A percentile compares a stretch with the other conserved stretches of the same genome.
phyloP scores from a whole-genome alignment of 2,329 filamentous ascomycete species.

The Pseudogymnoascus sp. region DNA sequence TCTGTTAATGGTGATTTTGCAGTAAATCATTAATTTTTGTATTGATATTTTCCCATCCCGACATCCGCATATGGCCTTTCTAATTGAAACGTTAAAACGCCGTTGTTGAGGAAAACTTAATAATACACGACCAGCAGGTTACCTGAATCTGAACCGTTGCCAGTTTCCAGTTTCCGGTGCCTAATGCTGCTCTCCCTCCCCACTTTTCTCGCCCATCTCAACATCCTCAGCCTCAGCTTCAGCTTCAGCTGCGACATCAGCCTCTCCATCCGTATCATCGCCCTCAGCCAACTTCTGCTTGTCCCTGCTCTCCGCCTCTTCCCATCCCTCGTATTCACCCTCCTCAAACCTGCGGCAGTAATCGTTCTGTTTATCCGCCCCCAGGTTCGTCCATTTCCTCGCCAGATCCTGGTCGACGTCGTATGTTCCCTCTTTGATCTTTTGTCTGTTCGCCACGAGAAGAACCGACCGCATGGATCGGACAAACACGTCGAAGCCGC shows the following conservation, averaged over 20 bases:
- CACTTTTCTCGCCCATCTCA: neutral
- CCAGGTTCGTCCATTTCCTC: constrained; percentile 23
- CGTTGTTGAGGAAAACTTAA: neutral
- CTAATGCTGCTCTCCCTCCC: neutral
- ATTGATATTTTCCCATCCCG: neutral
- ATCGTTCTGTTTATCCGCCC: constrained; percentile 18
- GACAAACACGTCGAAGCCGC: constrained; percentile 26
- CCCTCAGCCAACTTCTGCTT: neutral
- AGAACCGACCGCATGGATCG: constrained; percentile 23
- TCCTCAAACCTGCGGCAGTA: constrained; percentile 11
- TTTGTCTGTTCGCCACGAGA: constrained; percentile 20
- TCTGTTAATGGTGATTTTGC: neutral
- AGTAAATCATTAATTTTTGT: neutral
- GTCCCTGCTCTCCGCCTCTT: neutral
- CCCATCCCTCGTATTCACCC: neutral
- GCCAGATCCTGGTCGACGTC: constrained; percentile 26
- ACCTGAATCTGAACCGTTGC: neutral
- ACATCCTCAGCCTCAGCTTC: neutral
- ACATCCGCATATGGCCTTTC: neutral
- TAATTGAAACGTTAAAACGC: neutral
- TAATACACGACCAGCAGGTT: neutral
- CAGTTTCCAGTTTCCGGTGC: no score
- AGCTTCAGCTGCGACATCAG: neutral
- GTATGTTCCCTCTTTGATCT: constrained; percentile 22
- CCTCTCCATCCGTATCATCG: neutral